Evolutionary conservation across 345 rosid species (phyloP), one percentile per base, ranked within the genome.

Genomic region (Turritis glabra): DNA sequence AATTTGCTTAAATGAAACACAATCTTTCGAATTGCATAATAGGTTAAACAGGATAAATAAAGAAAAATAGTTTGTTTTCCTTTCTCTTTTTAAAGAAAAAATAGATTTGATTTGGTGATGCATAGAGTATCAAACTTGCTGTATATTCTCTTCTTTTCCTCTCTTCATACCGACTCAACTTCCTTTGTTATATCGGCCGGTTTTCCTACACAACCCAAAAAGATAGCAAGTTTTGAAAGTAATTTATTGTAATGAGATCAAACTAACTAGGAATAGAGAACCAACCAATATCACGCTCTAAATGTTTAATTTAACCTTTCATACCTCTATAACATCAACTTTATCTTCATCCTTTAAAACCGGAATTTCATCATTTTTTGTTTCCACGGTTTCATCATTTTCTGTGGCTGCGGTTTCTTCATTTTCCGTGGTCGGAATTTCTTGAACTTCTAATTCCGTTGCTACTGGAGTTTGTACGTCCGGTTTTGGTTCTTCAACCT

Each of bases 161-260:
- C 21, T 56, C 44, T 64, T 64, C 67, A 77, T 35, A 76, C 72
- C 17, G 72, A 61, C 48, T 56, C 76, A 47, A 48, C 72, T 48
- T 64, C 80, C 47, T 64, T 77, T 64, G 53, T 46, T 33, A 11
- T 9, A 25, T 55, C 59, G 1, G 29, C 47, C 19, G 18, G 9
- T 12, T 77, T 38, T 71, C 80, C 72, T 71, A 35, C 52, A 60
- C 41, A 61, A 32, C 30, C 57, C 51, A 19, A 29, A 30, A 52
- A 30, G 17, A 37, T 17, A 23, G 18, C 30, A 53, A 17, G 5
- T 41, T 21, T 38, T 47, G 7, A 44, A 21, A 32, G 11, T 8
- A 18, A 18, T 48, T 59, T 19, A 23, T 47, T 44, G 19, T 18
- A 50, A 18, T 72, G 61, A 12, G 18, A 51, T 38, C 32, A 29